Percentiles rank a stretch among this genome's conserved stretches.
These are phyloP conservation scores for Claviceps fusiformis DNA, from an alignment of 2,329 filamentous ascomycete species.

Conservation along the genomic window DNA sequence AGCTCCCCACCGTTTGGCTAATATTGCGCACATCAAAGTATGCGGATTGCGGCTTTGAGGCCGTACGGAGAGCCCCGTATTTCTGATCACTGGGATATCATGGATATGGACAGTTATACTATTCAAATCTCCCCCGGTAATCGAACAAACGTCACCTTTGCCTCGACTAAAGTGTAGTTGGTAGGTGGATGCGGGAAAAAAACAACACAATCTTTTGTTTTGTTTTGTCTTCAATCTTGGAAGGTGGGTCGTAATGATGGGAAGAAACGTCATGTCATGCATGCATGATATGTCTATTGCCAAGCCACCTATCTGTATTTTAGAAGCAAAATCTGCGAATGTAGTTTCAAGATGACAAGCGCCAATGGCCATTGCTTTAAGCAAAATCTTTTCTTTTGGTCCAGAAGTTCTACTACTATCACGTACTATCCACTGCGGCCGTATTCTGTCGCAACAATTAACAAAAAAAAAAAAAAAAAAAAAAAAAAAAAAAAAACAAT, in stretches of 20 bases:
- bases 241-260: not conserved
- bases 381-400: too few relatives aligned
- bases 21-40: conserved; percentile 11
- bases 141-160: conserved; percentile 12
- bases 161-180: not conserved
- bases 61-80: conserved; percentile 28
- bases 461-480: not conserved
- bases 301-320: not conserved
- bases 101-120: conserved; percentile 14
- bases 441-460: not conserved
- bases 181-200: not conserved
- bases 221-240: not conserved
- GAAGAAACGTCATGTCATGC: not conserved
- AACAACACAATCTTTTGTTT: too few relatives aligned
- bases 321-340: not conserved
- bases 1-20: not conserved
- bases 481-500: not conserved
- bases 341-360: not conserved
- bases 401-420: not conserved
- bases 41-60: conserved; percentile 27
- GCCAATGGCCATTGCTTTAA: not conserved
- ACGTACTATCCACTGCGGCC: not conserved
- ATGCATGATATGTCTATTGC: not conserved
- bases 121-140: conserved; percentile 23
- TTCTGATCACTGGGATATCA: conserved; percentile 29